These are phyloP conservation scores for Lavandula angustifolia DNA, from an alignment of 257 asterid genomes.

Conservation along the genomic window DNA sequence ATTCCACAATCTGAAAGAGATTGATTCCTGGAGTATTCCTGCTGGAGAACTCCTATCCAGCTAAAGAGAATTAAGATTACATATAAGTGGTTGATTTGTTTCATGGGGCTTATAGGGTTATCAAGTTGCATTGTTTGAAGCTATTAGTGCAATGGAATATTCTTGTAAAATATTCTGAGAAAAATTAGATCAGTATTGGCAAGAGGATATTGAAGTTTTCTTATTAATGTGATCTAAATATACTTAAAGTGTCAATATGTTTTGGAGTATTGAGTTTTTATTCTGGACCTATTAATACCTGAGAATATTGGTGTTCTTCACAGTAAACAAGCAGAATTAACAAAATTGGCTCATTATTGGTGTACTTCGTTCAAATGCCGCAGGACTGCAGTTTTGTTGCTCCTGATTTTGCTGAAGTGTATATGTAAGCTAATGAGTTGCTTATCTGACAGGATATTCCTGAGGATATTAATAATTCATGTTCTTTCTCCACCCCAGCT, in stretches of 20 bases:
- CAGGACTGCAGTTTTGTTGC: background rate
- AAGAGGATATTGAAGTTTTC: background rate
- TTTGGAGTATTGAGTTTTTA: background rate
- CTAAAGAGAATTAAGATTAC: background rate
- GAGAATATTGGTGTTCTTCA: too few species aligned
- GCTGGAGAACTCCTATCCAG: background rate
- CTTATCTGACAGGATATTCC: conserved; percentile 40
- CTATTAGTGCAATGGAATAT: background rate
- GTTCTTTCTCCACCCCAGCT: conserved; percentile 38
- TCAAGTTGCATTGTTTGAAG: background rate
- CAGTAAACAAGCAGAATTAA: background rate
- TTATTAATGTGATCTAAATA: background rate
- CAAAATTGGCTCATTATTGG: background rate
- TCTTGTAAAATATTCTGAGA: background rate
- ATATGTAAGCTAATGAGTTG: conserved; percentile 28
- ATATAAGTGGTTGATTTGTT: background rate
- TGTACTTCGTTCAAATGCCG: background rate
- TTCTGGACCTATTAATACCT: background rate
- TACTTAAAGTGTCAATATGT: too few species aligned
- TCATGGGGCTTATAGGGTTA: background rate
- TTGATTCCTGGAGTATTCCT: background rate
- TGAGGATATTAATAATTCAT: conserved; percentile 28
- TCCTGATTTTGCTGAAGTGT: background rate
- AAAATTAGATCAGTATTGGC: background rate
- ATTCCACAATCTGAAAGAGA: background rate